Conservation (phyloP, 495 filamentous ascomycete species). For the Pseudoneurospora amorphoporcata region DNA sequence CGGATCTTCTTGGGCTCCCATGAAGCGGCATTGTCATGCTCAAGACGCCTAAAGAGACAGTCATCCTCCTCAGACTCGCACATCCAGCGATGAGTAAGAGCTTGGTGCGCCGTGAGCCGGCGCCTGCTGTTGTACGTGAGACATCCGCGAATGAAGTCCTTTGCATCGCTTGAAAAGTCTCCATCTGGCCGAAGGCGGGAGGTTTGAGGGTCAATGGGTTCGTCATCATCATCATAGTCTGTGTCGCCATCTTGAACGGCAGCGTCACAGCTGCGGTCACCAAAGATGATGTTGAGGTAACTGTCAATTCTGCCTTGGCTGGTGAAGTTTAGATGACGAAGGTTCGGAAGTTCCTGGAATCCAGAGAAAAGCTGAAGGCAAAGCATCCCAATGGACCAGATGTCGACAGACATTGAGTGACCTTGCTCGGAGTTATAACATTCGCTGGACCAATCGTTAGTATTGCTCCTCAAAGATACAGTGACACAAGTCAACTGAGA, state of each 20-base stretch:
- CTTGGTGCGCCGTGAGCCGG: slow-evolving; percentile 68
- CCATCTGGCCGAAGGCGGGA: slow-evolving; percentile 47
- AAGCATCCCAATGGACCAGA: slow-evolving; percentile 41
- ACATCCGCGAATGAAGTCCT: slow-evolving; percentile 66
- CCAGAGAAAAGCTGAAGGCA: slow-evolving; percentile 16
- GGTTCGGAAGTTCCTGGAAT: slow-evolving; percentile 4
- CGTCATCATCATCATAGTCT: not conserved
- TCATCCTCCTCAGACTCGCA: slow-evolving; percentile 24
- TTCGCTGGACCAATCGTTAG: slow-evolving; percentile 12
- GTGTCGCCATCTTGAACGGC: not conserved
- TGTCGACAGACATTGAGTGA: slow-evolving; percentile 24
- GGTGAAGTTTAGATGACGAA: slow-evolving; percentile 2
- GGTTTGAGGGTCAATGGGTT: not conserved
- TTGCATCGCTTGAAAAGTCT: slow-evolving; percentile 54
- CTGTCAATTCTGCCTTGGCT: slow-evolving; percentile 7
- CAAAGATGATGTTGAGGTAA: slow-evolving; percentile 31
- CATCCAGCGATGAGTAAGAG: slow-evolving; percentile 54
- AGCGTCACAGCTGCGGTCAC: slow-evolving; percentile 25
- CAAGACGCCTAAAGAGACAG: slow-evolving; percentile 44
- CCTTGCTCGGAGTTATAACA: slow-evolving; percentile 7
- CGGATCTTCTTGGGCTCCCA: slow-evolving; percentile 14
- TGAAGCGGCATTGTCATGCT: slow-evolving; percentile 1
- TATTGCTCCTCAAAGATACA: not conserved
- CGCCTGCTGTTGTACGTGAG: slow-evolving; percentile 60
- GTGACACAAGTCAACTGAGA: not conserved